Evolutionary conservation across 129 eudicot genomes (phyloP), one percentile per base, ranked within the genome.

Genomic region (Dittrichia graveolens): DNA sequence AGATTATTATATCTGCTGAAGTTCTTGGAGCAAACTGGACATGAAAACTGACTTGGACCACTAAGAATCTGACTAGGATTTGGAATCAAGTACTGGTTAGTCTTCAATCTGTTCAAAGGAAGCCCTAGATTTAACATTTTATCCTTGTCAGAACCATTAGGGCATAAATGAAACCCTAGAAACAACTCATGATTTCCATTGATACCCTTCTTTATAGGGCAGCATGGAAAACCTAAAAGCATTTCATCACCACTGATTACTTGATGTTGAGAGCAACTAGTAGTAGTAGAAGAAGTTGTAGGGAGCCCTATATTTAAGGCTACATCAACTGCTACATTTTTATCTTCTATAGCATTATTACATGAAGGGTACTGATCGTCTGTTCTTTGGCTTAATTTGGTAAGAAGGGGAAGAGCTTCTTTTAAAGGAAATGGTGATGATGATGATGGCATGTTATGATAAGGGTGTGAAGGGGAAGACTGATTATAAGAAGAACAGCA

Each of bases 1-100:
- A 87, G 78, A 66, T 87, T 87, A 63, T 87, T 87, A 72, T 84
- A 87, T 79, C 92, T 73, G 59, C 77, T 87, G 75, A 87, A 87
- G 82, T 72, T 84, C 89, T 84, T 87, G 83, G 45, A 82, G 56
- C 93, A 87, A 79, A 87, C 67, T 65, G 81, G 85, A 54, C 93
- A 87, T 7, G 87, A 79, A 67, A 87, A 87, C 67, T 84, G 84
- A 10, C 83, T 82, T 45, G 87, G 90, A 12, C 94, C 94, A 55
- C 60, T 67, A 67, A 87, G 90, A 67, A 87, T 87, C 72, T 87
- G 94, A 3, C 80, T 65, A 48, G 89, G 94, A 48, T 79, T 82
- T 12, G 94, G 94, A 56, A 85, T 85, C 94, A 87, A 84, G 41
- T 77, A 82, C 74, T 84, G 59, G 7, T 69, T 69, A 44, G 7